A percentile compares a stretch with the other conserved stretches of the same genome.
These are phyloP conservation scores for Trametes pubescens DNA, from an alignment of 1,284 basidiomycete genomes.

Conservation along the genomic window DNA sequence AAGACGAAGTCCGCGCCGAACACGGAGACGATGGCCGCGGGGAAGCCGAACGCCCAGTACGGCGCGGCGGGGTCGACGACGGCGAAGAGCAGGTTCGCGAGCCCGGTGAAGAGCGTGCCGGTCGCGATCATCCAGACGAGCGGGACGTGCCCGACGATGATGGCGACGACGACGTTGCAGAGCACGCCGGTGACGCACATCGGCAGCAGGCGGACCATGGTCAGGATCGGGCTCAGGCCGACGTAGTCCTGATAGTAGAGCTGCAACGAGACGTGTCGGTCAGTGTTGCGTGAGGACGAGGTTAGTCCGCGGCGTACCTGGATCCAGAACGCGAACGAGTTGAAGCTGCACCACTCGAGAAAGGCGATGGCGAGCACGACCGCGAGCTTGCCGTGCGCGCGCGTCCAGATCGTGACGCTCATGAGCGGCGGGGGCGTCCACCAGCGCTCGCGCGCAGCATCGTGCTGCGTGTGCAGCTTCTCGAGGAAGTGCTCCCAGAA, in stretches of 20 bases:
- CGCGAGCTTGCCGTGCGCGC: conserved; percentile 71
- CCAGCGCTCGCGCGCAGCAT: conserved; percentile 29
- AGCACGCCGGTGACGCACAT: conserved; percentile 75
- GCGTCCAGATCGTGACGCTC: conserved; percentile 72
- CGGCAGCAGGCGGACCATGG: conserved; percentile 82
- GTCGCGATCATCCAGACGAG: conserved; percentile 63
- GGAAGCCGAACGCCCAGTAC: conserved; percentile 88
- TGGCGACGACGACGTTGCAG: conserved; percentile 75
- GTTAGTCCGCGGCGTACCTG: conserved; percentile 46
- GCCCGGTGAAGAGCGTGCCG: conserved; percentile 69
- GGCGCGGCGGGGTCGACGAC: conserved; percentile 64
- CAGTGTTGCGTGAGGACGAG: conserved; percentile 16
- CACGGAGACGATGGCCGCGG: conserved; percentile 75
- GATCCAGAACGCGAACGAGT: conserved; percentile 63
- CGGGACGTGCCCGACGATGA: conserved; percentile 64
- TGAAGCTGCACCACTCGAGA: conserved; percentile 73
- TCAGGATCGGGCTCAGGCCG: conserved; percentile 62
- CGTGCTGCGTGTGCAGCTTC: conserved; percentile 33
- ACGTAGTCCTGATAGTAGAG: conserved; percentile 76
- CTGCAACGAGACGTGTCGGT: conserved; percentile 39
- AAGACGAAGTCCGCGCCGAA: conserved; percentile 86
- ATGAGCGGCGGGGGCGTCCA: conserved; percentile 74
- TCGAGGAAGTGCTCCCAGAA: conserved; percentile 77
- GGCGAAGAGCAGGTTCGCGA: conserved; percentile 78
- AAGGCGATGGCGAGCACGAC: conserved; percentile 75